Conservation (phyloP, 2,329 filamentous ascomycete species). For the Neocatenulostroma microsporum region DNA sequence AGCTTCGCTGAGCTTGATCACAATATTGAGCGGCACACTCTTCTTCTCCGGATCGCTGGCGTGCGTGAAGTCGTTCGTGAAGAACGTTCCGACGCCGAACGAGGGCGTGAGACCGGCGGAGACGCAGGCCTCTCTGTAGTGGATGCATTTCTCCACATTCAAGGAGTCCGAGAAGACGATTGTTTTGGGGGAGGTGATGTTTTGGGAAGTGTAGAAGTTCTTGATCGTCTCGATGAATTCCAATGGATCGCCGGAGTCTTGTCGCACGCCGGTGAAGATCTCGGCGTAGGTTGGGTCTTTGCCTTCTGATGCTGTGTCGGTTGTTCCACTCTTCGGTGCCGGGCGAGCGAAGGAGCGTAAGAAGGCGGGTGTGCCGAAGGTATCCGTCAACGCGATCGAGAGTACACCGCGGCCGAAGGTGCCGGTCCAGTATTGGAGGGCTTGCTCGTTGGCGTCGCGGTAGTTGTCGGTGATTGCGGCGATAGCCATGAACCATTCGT, state of each 20-base stretch:
- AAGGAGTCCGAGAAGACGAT: constrained; percentile 95
- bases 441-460: constrained; percentile 71
- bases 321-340: constrained; percentile 31
- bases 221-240: constrained; percentile 72
- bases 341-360: constrained; percentile 72
- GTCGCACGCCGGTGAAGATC: constrained; percentile 73
- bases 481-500: constrained; percentile 99
- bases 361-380: constrained; percentile 87
- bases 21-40: constrained; percentile 88
- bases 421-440: constrained; percentile 78
- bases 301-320: constrained; percentile 10
- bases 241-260: constrained; percentile 81
- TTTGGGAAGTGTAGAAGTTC: constrained; percentile 68
- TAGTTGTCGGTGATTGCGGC: constrained; percentile 87
- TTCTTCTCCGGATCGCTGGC: constrained; percentile 63
- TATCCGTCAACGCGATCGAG: constrained; percentile 84
- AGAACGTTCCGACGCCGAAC: constrained; percentile 90
- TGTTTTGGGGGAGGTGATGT: constrained; percentile 71
- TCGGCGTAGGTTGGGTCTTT: constrained; percentile 61
- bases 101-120: constrained; percentile 72
- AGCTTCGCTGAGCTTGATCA: constrained; percentile 90
- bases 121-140: constrained; percentile 81
- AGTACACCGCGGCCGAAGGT: constrained; percentile 72
- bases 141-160: constrained; percentile 79
- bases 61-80: constrained; percentile 85